phyloP scores from a whole-genome alignment of 2,329 filamentous ascomycete genomes.

The Talaromyces islandicus region DNA sequence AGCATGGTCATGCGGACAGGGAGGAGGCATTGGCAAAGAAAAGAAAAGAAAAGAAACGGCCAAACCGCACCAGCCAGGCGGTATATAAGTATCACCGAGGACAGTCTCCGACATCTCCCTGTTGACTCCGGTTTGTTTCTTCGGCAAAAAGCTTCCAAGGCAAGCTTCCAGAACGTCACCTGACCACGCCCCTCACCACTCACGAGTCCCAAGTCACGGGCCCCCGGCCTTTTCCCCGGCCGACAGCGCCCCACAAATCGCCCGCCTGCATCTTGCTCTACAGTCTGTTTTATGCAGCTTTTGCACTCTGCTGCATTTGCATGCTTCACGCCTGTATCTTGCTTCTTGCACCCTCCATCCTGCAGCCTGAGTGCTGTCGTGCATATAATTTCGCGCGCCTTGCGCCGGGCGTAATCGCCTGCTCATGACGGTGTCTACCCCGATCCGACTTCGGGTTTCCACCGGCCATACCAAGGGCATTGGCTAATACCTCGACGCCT shows the following conservation, averaged over 20 bases:
- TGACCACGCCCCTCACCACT: neutral
- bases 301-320: neutral
- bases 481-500: conserved; percentile 1
- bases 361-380: neutral
- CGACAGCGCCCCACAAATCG: neutral
- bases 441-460: conserved; percentile 5
- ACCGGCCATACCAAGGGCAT: conserved; percentile 7
- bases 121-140: neutral
- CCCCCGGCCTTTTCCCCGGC: neutral
- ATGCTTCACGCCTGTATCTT: neutral
- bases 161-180: neutral
- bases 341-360: neutral
- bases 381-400: neutral
- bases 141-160: neutral
- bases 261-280: neutral
- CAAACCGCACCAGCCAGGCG: neutral
- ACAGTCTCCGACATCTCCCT: neutral
- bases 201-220: neutral
- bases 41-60: neutral
- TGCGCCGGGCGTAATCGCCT: neutral
- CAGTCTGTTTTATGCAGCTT: neutral
- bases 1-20: neutral
- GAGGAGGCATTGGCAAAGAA: neutral
- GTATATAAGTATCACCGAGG: neutral
- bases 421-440: conserved; percentile 7